A percentile compares a stretch with the other conserved stretches of the same genome.
Evolutionary conservation across 495 filamentous ascomycete genomes (phyloP).

Genomic region (Hypoxylon intermedium): DNA sequence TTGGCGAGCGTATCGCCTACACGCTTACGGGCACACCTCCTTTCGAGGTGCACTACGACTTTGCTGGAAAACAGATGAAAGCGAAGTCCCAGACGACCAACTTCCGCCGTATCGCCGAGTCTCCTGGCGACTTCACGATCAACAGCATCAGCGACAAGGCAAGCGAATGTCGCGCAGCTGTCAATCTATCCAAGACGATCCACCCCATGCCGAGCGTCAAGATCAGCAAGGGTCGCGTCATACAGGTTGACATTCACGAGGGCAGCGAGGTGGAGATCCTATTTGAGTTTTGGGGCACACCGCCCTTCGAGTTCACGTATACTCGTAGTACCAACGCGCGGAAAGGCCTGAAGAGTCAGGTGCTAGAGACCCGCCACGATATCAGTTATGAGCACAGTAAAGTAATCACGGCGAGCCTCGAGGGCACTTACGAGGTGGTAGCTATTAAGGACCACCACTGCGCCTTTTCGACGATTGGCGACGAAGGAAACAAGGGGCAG

Average conservation of each 20-base stretch:
- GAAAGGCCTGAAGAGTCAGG: slow-evolving; percentile 75
- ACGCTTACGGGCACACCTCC: slow-evolving; percentile 85
- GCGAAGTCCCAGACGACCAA: slow-evolving; percentile 76
- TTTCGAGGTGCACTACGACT: slow-evolving; percentile 91
- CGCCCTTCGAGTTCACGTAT: slow-evolving; percentile 97
- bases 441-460: slow-evolving; percentile 93
- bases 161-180: slow-evolving; percentile 80
- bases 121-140: slow-evolving; percentile 85
- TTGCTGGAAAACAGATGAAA: slow-evolving; percentile 76
- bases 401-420: slow-evolving; percentile 81
- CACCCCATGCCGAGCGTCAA: slow-evolving; percentile 90
- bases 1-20: slow-evolving; percentile 91
- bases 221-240: slow-evolving; percentile 79
- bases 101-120: slow-evolving; percentile 90
- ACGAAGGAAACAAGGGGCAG: slow-evolving; percentile 48
- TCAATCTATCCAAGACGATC: slow-evolving; percentile 77
- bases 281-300: slow-evolving; percentile 93
- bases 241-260: slow-evolving; percentile 92
- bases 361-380: slow-evolving; percentile 89
- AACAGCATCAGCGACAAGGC: slow-evolving; percentile 82
- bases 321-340: slow-evolving; percentile 84
- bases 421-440: slow-evolving; percentile 96
- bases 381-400: slow-evolving; percentile 80
- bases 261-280: slow-evolving; percentile 89
- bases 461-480: slow-evolving; percentile 73